Base-by-base conservation (phyloP, 306 rosid species). In the Gynostemma pentaphyllum region DNA sequence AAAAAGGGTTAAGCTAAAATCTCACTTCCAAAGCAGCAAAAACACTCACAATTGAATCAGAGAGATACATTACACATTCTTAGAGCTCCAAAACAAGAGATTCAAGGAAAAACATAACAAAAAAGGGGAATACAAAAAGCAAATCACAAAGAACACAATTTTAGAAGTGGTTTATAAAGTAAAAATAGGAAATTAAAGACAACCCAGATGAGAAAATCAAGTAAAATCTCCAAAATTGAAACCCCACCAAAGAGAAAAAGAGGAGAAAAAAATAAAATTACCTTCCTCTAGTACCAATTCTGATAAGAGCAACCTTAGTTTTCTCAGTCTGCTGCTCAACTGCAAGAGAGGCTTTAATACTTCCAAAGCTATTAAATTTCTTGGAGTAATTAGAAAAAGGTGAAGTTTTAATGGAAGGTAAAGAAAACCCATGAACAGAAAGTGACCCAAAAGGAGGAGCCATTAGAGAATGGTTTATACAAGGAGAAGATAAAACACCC, bases 231-330 rank as follows among this genome's bases (percentile, higher is more conserved):
- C 37, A 3, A 32, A 3, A 3, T 32, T 7, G 5, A 3, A 3
- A 3, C 37, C 37, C 37, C 37, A 3, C 28, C 0, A 4, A 64
- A 50, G 30, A 59, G 47, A 53, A 13, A 34, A 12, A 19, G n/a
- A n/a, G 27, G 13, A 4, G 39, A 23, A 10, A 59, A 1, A 7
- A 41, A 41, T 57, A 74, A n/a, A 40, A 11, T 63, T 75, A 87
- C 97, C 97, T 90, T 76, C 95, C 97, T 67, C 97, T 67, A 32
- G 97, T 90, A 54, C 97, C 97, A 71, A 90, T 90, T 72, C 81
- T 79, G 72, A 89, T 45, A 8, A 87, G 78, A 6, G 94, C 95
- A 5, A 83, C 64, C 30, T 81, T 83, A 46, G 74, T 70, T 68
- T 83, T 70, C 63, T 64, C 76, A 39, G 72, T 71, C 59, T 76